These are phyloP conservation scores for Byssothecium circinans DNA, from an alignment of 2,329 filamentous ascomycete genomes.

Conservation along the genomic window DNA sequence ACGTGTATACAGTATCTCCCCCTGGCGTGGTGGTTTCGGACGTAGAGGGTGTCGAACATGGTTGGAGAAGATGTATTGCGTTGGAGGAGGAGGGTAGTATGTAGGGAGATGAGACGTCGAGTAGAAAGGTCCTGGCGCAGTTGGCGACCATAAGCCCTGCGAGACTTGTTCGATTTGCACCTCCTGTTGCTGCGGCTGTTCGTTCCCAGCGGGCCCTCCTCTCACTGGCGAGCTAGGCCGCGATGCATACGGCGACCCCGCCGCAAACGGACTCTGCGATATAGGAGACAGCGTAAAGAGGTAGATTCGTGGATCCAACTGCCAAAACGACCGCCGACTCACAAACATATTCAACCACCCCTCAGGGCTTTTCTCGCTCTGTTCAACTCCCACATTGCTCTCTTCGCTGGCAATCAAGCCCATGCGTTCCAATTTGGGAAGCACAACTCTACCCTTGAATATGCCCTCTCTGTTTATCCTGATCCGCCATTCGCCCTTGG, in stretches of 20 bases:
- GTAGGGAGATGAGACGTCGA: conserved; percentile 85
- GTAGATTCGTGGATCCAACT: conserved; percentile 82
- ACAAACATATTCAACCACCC: conserved; percentile 83
- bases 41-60: conserved; percentile 81
- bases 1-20: conserved; percentile 87
- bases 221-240: conserved; percentile 54
- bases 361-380: conserved; percentile 63
- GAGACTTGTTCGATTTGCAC: conserved; percentile 35
- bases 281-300: conserved; percentile 78
- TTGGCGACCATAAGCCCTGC: conserved; percentile 45
- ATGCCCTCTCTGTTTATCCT: conserved; percentile 86
- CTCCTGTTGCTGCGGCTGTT: conserved; percentile 25
- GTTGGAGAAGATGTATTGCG: conserved; percentile 79
- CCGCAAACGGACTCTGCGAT: conserved; percentile 51
- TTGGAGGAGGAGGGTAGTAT: conserved; percentile 81
- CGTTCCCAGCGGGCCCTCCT: conserved; percentile 14
- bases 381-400: conserved; percentile 69
- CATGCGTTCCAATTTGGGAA: conserved; percentile 93
- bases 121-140: conserved; percentile 68
- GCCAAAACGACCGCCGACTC: conserved; percentile 83
- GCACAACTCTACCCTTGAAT: conserved; percentile 76
- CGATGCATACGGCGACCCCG: conserved; percentile 54
- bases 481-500: conserved; percentile 83
- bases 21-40: conserved; percentile 85
- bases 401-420: conserved; percentile 77